phyloP scores from a whole-genome alignment of 2,329 filamentous ascomycete species.

The Sporothrix inflata region DNA sequence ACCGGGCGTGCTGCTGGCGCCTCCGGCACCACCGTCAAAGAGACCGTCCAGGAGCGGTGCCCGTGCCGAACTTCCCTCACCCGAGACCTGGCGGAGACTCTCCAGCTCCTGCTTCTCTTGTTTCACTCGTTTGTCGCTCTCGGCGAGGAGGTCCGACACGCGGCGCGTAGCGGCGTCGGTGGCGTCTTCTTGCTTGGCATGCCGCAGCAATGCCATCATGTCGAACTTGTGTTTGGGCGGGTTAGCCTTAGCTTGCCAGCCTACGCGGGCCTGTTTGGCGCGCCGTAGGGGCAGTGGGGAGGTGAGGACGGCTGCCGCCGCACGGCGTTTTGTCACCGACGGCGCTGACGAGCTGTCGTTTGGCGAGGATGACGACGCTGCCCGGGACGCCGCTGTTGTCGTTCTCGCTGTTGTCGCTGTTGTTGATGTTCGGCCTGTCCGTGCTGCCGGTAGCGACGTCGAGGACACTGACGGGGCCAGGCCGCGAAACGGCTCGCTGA shows the following conservation, averaged over 20 bases:
- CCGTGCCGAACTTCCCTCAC: constrained; percentile 23
- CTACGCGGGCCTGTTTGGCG: constrained; percentile 28
- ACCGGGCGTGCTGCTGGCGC: neutral
- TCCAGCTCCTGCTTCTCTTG: constrained; percentile 13
- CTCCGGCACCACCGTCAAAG: constrained; percentile 30
- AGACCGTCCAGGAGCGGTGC: constrained; percentile 41
- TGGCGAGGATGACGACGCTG: constrained; percentile 9
- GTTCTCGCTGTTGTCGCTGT: neutral
- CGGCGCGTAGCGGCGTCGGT: constrained; percentile 58
- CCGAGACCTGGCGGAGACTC: constrained; percentile 14
- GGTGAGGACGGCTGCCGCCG: constrained; percentile 29
- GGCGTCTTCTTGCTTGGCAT: constrained; percentile 62
- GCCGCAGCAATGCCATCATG: constrained; percentile 62
- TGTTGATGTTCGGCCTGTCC: neutral
- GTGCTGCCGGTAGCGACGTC: neutral
- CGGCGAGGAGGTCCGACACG: constrained; percentile 45
- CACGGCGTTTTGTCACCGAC: constrained; percentile 30
- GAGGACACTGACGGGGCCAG: neutral
- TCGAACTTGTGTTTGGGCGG: constrained; percentile 65
- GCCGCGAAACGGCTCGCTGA: constrained; percentile 10
- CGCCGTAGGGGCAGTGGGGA: constrained; percentile 52
- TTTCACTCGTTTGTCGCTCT: constrained; percentile 30
- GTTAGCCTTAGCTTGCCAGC: constrained; percentile 35
- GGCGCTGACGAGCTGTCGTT: constrained; percentile 24
- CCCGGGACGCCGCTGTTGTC: neutral